Conservation (phyloP, 345 rosid genomes). For the Eutrema yunnanense region DNA sequence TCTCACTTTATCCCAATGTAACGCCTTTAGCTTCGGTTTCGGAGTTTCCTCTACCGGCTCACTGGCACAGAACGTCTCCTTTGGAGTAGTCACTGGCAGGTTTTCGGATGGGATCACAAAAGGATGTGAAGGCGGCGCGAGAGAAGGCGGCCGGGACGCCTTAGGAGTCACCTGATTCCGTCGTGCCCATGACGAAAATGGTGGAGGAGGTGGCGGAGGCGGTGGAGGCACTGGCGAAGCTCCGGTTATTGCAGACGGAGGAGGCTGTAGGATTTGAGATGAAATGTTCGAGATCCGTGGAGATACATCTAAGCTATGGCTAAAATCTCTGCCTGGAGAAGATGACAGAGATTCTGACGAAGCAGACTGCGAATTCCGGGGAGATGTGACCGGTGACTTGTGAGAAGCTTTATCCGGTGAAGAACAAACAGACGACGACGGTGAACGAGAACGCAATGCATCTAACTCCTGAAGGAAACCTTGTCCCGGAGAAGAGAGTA, state of each 20-base stretch:
- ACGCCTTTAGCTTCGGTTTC: constrained; percentile 73
- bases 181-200: constrained; percentile 27
- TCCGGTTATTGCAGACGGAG: constrained; percentile 1
- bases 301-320: constrained; percentile 34
- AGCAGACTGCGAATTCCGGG: constrained; percentile 20
- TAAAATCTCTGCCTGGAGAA: constrained; percentile 36
- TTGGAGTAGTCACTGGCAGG: constrained; percentile 2
- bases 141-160: constrained; percentile 45
- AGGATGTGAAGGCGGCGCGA: constrained; percentile 71
- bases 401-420: constrained; percentile 43
- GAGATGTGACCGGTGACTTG: constrained; percentile 17
- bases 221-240: constrained; percentile 10
- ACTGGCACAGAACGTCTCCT: not conserved
- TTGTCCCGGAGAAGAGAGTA: constrained; percentile 30
- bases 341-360: constrained; percentile 29
- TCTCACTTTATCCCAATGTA: constrained; percentile 96
- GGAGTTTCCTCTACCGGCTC: constrained; percentile 39
- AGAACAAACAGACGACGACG: constrained; percentile 29
- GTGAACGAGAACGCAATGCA: constrained; percentile 22
- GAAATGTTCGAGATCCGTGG: constrained; percentile 27
- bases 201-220: constrained; percentile 34
- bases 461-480: constrained; percentile 30
- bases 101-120: constrained; percentile 42
- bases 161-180: constrained; percentile 33
- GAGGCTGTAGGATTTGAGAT: constrained; percentile 28